Conservation (phyloP, 1,284 basidiomycete species). For the Trichosporon faecale region DNA sequence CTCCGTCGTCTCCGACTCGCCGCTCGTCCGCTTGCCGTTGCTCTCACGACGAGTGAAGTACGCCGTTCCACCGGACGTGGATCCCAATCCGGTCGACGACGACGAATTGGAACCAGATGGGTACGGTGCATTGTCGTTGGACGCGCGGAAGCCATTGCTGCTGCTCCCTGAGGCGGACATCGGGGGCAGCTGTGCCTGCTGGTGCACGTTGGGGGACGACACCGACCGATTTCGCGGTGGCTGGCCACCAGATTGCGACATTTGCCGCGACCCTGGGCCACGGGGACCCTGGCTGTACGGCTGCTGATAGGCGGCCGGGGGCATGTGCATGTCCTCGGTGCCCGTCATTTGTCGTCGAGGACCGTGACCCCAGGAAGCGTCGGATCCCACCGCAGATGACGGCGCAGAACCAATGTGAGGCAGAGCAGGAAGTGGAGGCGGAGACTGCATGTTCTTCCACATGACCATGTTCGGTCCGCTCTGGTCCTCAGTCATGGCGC, state of each 20-base stretch:
- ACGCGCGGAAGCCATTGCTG: conserved; percentile 13
- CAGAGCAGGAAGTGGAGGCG: conserved; percentile 57
- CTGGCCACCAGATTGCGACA: conserved; percentile 34
- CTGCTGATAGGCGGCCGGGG: conserved; percentile 22
- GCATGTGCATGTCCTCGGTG: conserved; percentile 17
- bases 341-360: conserved; percentile 5
- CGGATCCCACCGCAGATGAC: conserved; percentile 34
- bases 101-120: conserved; percentile 27
- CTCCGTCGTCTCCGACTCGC: conserved; percentile 47
- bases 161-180: conserved; percentile 23
- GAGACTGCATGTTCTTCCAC: conserved; percentile 59
- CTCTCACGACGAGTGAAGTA: conserved; percentile 41
- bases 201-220: conserved; percentile 55
- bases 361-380: conserved; percentile 32
- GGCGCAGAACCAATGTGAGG: conserved; percentile 40
- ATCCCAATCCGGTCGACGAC: conserved; percentile 33
- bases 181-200: conserved; percentile 34
- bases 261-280: conserved; percentile 33
- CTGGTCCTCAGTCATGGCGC: conserved; percentile 71
- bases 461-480: conserved; percentile 64
- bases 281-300: conserved; percentile 29
- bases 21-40: conserved; percentile 40
- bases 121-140: conserved; percentile 19
- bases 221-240: conserved; percentile 52
- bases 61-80: conserved; percentile 36